phyloP scores from a whole-genome alignment of 805 yeast genomes.

The Hanseniaspora guilliermondii region DNA sequence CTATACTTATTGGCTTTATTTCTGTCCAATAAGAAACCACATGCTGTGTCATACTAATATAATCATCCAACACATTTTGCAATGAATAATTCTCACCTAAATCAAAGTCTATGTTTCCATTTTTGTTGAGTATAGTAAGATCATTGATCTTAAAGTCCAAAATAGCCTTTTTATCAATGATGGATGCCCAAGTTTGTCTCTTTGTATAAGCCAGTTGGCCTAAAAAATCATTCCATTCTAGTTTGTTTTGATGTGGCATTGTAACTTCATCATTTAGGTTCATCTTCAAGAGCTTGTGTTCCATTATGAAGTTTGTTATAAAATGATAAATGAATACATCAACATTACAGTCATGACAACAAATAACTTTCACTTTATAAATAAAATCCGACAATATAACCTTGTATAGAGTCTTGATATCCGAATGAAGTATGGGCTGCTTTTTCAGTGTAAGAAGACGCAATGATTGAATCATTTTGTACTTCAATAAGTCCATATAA shows the following conservation, averaged over 20 bases:
- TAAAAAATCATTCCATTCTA: conserved; percentile 7
- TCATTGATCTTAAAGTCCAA: conserved; percentile 3
- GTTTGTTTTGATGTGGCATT: background rate
- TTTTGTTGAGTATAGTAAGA: background rate
- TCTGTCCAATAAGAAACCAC: conserved; percentile 19
- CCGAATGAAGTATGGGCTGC: background rate
- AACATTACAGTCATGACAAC: background rate
- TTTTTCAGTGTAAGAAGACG: conserved; percentile 1
- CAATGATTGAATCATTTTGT: background rate
- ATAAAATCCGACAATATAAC: background rate
- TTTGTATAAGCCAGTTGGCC: conserved; percentile 4
- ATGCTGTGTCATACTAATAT: conserved; percentile 41
- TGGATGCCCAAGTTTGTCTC: conserved; percentile 6
- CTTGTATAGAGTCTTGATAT: background rate
- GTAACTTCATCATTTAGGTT: background rate
- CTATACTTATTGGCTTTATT: conserved; percentile 50
- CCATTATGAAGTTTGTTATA: background rate
- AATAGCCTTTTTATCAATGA: background rate
- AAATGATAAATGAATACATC: conserved; percentile 1
- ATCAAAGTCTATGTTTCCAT: conserved; percentile 20
- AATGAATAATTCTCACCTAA: conserved; percentile 23
- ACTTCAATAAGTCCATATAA: background rate
- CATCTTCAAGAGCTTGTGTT: background rate
- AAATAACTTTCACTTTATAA: background rate
- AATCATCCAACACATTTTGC: conserved; percentile 23